Evolutionary conservation across 2,329 filamentous ascomycete species (phyloP).

Genomic region (Phoma herbarum): DNA sequence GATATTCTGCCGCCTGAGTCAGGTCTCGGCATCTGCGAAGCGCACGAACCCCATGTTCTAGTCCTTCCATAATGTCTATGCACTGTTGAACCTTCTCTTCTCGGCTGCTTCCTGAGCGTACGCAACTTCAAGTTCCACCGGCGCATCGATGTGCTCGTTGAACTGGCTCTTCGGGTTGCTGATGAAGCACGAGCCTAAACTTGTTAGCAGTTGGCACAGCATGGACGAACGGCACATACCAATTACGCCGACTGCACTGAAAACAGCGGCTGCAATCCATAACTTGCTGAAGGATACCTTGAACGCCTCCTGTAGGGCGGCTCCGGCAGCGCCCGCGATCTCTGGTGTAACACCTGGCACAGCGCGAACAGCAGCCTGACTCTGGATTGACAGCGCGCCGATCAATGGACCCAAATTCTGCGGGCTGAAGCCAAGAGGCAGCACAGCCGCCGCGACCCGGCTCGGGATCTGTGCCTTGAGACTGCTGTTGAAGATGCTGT

Average conservation of each 20-base stretch:
- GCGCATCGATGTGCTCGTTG: not conserved
- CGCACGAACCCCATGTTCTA: not conserved
- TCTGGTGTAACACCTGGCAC: not conserved
- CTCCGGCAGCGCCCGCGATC: not conserved
- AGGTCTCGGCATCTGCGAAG: not conserved
- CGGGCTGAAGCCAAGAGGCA: not conserved
- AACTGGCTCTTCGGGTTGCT: slow-evolving; percentile 1
- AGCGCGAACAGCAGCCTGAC: not conserved
- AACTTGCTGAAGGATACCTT: slow-evolving; percentile 1
- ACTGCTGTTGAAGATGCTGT: slow-evolving; percentile 4
- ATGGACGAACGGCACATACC: not conserved
- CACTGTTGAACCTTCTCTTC: not conserved
- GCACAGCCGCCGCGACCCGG: not conserved
- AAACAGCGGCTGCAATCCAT: not conserved
- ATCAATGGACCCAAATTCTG: not conserved
- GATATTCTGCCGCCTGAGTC: no score
- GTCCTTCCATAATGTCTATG: not conserved
- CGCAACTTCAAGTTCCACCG: not conserved
- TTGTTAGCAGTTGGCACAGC: not conserved
- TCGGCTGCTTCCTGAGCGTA: slow-evolving; percentile 1
- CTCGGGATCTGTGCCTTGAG: not conserved
- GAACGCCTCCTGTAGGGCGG: not conserved
- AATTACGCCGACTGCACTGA: not conserved
- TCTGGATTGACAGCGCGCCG: not conserved
- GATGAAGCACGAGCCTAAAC: not conserved